Conservation (phyloP, 805 yeast species). For the Naumovozyma castellii region DNA sequence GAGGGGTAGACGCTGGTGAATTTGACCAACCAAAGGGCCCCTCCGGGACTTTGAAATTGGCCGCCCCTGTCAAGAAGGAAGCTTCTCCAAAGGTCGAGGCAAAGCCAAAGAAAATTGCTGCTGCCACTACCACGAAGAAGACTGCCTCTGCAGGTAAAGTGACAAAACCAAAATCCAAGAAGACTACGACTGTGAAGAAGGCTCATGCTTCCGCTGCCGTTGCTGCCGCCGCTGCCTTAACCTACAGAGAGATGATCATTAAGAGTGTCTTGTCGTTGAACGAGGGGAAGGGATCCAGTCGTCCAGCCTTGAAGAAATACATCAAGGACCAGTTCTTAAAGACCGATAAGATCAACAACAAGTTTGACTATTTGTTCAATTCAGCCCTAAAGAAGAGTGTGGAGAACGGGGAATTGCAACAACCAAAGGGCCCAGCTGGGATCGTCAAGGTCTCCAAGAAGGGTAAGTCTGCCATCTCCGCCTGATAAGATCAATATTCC, state of each 20-base stretch:
- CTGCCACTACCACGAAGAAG: slow-evolving; percentile 19
- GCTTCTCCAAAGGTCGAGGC: slow-evolving; percentile 19
- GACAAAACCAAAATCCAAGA: slow-evolving; percentile 1
- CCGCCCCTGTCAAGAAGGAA: slow-evolving; percentile 17
- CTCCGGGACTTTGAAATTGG: slow-evolving; percentile 70
- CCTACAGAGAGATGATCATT: slow-evolving; percentile 28
- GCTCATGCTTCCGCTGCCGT: no score
- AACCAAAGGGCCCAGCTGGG: slow-evolving; percentile 72
- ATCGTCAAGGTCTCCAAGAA: slow-evolving; percentile 21
- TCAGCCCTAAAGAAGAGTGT: slow-evolving; percentile 76
- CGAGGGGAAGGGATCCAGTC: slow-evolving; percentile 75
- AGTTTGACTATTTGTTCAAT: slow-evolving; percentile 62
- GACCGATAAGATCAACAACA: slow-evolving; percentile 45
- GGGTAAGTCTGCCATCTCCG: slow-evolving; percentile 8
- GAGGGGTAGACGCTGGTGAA: slow-evolving; percentile 68
- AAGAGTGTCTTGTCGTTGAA: slow-evolving; percentile 62
- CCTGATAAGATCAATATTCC: not conserved
- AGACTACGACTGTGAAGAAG: slow-evolving; percentile 2
- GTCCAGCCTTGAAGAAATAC: slow-evolving; percentile 80
- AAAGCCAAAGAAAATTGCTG: slow-evolving; percentile 26
- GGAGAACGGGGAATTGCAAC: slow-evolving; percentile 61
- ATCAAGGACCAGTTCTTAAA: slow-evolving; percentile 40
- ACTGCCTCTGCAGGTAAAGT: slow-evolving; percentile 15
- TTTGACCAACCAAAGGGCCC: slow-evolving; percentile 84
- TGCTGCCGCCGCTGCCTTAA: slow-evolving; percentile 7